Conservation (phyloP, 345 rosid genomes). For the Gossypium rotundifolium region DNA sequence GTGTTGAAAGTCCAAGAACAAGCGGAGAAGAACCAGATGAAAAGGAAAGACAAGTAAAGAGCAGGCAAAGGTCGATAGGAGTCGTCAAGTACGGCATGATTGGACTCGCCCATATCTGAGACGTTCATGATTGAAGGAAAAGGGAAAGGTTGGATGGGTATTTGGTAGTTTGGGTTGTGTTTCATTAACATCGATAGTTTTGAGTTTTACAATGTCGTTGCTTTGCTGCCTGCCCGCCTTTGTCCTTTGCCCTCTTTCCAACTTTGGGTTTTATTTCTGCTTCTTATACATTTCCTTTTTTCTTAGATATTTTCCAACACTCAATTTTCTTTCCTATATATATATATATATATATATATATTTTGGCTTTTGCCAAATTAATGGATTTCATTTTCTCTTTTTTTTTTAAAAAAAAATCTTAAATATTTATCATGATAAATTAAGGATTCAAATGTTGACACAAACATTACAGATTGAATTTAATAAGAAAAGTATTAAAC, state of each 20-base stretch:
- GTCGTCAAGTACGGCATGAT: constrained; percentile 38
- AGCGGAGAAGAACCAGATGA: constrained; percentile 74
- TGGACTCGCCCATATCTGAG: not conserved
- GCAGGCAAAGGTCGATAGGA: constrained; percentile 71
- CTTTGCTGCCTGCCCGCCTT: not conserved
- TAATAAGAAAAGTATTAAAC: too few relatives aligned
- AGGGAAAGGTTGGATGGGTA: not conserved
- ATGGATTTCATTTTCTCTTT: too few relatives aligned
- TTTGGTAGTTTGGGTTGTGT: not conserved
- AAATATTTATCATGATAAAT: too few relatives aligned
- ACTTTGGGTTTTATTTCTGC: not conserved
- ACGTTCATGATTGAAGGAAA: constrained; percentile 2
- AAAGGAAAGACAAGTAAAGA: constrained; percentile 58
- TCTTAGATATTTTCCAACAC: not conserved
- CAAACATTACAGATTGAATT: too few relatives aligned
- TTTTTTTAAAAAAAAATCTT: too few relatives aligned
- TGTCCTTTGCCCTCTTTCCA: not conserved
- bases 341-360: too few relatives aligned
- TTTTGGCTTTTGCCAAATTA: too few relatives aligned
- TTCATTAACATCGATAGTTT: not conserved
- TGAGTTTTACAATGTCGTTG: not conserved
- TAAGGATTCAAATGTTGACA: too few relatives aligned
- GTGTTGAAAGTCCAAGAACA: constrained; percentile 83
- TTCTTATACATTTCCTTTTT: not conserved
- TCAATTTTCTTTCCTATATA: too few relatives aligned